Percentiles rank a stretch among this genome's conserved stretches.
These are phyloP conservation scores for Sextonia rubra DNA, from an alignment of 164 flowering plant species.

Conservation along the genomic window DNA sequence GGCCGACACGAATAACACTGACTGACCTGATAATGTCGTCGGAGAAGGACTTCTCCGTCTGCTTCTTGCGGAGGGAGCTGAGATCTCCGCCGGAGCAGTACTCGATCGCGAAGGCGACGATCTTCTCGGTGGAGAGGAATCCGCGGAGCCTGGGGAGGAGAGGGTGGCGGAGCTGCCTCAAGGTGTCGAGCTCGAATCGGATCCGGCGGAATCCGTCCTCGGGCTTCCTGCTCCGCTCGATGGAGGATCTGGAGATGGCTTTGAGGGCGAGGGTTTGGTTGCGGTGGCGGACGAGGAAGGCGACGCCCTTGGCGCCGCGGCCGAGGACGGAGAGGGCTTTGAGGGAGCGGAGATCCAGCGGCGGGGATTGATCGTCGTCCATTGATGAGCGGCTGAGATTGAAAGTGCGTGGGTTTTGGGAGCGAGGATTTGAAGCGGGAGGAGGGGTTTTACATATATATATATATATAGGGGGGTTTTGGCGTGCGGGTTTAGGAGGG, in stretches of 20 bases:
- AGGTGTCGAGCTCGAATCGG: constrained; percentile 57
- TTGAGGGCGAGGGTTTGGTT: constrained; percentile 52
- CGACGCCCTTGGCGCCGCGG: constrained; percentile 84
- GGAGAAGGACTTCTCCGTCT: constrained; percentile 79
- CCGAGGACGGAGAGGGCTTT: constrained; percentile 57
- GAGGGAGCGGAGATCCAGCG: constrained; percentile 31
- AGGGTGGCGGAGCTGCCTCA: constrained; percentile 50
- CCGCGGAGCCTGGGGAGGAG: constrained; percentile 67
- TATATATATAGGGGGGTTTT: too few relatives aligned
- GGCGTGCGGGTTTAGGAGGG: too few relatives aligned
- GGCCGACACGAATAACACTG: too few relatives aligned
- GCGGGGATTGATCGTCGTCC: constrained; percentile 4
- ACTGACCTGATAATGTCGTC: constrained; percentile 64
- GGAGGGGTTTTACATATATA: too few relatives aligned
- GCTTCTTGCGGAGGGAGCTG: constrained; percentile 40
- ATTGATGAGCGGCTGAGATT: background rate
- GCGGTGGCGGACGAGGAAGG: constrained; percentile 41
- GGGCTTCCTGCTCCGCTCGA: constrained; percentile 33
- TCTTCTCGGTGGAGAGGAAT: constrained; percentile 39
- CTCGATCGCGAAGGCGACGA: constrained; percentile 70
- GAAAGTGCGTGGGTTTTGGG: background rate
- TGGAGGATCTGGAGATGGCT: constrained; percentile 39
- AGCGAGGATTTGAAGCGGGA: background rate
- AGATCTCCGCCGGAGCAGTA: constrained; percentile 78
- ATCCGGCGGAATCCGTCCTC: constrained; percentile 35